Base-by-base conservation (phyloP, 2,329 filamentous ascomycete species). In the Bertia moriformis region DNA sequence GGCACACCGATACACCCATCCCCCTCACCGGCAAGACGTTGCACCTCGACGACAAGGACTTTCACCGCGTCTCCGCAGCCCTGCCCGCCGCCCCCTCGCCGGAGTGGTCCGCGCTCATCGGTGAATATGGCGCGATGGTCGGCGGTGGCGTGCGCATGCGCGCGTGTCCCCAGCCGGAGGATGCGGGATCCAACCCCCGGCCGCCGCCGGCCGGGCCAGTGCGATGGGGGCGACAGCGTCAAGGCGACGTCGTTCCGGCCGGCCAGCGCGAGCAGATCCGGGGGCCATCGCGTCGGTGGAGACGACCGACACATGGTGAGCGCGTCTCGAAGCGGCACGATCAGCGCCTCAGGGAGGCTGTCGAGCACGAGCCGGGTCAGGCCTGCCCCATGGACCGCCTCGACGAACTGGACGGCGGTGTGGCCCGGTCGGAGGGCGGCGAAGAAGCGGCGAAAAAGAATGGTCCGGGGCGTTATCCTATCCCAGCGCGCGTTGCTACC, bases 221-320 rank as follows among this genome's bases (percentile, higher is more conserved):
- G n/a, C n/a, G n/a, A n/a, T n/a, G n/a, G n/a, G n/a, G n/a, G n/a
- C n/a, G 67, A 62, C 38, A 84, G 62, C 10, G 85, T 66, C 33
- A 77, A 67, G 45, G 75, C 79, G 32, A 95, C 71, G 52, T 96
- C 91, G 43, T 84, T 78, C 43, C 91, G 73, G 39, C 84, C 81
- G 12, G 95, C 75, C 4, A 95, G 63, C 40, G 77, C 69, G 13
- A 95, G 67, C 4, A 93, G 62, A 1, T 74, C 69, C 32, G 69
- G 68, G 13, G 73, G 67, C 87, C 89, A 96, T 1, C 69, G 73
- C 0, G 78, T 71, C 7, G 87, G 84, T 14, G 89, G 89, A 43
- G 75, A 73, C n/a, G 77, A 72, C 54, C 94, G 88, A 46, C 85
- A 93, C 45, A 75, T 70, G n/a, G 79, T 73, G 30, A 96, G 86